Evolutionary conservation across 495 filamentous ascomycete species (phyloP).

Genomic region (Xylaria sp.): DNA sequence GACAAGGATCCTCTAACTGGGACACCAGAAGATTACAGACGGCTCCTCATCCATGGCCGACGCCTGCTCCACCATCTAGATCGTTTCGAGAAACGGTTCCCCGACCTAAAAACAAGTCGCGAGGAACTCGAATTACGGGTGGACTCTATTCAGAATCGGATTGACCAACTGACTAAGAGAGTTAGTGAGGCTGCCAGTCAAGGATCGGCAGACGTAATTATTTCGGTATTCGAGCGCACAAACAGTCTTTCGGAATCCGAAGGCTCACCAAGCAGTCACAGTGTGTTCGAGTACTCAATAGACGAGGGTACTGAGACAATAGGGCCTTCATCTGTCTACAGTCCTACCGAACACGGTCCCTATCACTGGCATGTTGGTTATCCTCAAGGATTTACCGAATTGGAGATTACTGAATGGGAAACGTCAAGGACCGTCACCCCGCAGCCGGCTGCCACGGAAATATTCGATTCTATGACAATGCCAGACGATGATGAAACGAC

Average conservation of each 20-base stretch:
- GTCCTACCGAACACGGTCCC: conserved; percentile 36
- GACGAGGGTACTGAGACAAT: conserved; percentile 35
- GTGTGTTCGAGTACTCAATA: conserved; percentile 38
- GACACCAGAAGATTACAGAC: conserved; percentile 73
- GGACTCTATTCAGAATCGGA: conserved; percentile 61
- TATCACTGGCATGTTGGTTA: conserved; percentile 44
- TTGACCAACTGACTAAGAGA: conserved; percentile 61
- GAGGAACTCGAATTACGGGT: conserved; percentile 57
- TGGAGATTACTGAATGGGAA: conserved; percentile 37
- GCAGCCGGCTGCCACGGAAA: conserved; percentile 35
- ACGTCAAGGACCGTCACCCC: conserved; percentile 39
- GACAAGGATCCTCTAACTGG: conserved; percentile 60
- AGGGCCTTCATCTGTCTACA: conserved; percentile 38
- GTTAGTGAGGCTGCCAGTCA: conserved; percentile 51
- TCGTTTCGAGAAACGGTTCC: conserved; percentile 50
- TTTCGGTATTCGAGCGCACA: conserved; percentile 75
- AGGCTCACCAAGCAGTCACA: conserved; percentile 46
- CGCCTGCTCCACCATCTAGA: conserved; percentile 59
- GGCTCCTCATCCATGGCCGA: conserved; percentile 72
- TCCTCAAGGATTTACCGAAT: conserved; percentile 23
- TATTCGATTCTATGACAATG: conserved; percentile 44
- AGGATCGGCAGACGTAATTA: conserved; percentile 54
- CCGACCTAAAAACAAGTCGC: conserved; percentile 47
- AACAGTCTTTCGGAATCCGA: conserved; percentile 67
- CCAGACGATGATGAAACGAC: conserved; percentile 38